Evolutionary conservation across 2,329 filamentous ascomycete species (phyloP).

Genomic region (Zalaria obscura): DNA sequence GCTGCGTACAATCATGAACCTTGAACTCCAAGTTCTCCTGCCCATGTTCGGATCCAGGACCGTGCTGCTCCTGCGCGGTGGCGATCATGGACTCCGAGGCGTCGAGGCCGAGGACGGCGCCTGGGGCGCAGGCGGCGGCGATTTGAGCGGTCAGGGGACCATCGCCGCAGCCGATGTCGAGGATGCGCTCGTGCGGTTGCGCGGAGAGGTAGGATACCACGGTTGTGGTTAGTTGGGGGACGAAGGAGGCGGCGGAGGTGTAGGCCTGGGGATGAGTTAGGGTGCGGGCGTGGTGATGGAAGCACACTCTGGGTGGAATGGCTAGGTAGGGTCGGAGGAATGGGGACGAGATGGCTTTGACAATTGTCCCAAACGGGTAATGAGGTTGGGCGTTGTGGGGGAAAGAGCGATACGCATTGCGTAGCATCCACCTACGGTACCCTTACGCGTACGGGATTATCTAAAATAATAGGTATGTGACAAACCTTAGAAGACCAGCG

Average conservation of each 20-base stretch:
- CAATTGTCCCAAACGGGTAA: too few species aligned
- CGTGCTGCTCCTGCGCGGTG: slow-evolving; percentile 15
- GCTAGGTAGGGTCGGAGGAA: too few species aligned
- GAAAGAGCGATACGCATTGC: too few species aligned
- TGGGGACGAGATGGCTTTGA: too few species aligned
- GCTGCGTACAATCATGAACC: slow-evolving; percentile 17
- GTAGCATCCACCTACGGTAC: too few species aligned
- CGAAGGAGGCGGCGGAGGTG: slow-evolving; percentile 24
- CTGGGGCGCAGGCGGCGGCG: slow-evolving; percentile 12
- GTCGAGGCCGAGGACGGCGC: slow-evolving; percentile 24
- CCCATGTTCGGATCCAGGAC: neutral
- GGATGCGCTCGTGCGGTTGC: slow-evolving; percentile 19
- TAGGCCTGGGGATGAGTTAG: slow-evolving; percentile 12
- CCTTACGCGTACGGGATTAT: too few species aligned
- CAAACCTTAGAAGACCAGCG: neutral
- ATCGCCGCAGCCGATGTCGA: slow-evolving; percentile 27
- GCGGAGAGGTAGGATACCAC: slow-evolving; percentile 22
- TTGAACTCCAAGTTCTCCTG: slow-evolving; percentile 13
- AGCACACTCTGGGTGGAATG: too few species aligned
- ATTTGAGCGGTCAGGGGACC: slow-evolving; percentile 25
- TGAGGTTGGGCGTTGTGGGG: too few species aligned
- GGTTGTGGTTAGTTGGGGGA: slow-evolving; percentile 24
- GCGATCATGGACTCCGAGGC: slow-evolving; percentile 25
- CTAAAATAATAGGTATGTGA: neutral
- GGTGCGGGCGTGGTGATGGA: too few species aligned